phyloP scores from a whole-genome alignment of 805 yeast species.

The Metschnikowia colocasiae region DNA sequence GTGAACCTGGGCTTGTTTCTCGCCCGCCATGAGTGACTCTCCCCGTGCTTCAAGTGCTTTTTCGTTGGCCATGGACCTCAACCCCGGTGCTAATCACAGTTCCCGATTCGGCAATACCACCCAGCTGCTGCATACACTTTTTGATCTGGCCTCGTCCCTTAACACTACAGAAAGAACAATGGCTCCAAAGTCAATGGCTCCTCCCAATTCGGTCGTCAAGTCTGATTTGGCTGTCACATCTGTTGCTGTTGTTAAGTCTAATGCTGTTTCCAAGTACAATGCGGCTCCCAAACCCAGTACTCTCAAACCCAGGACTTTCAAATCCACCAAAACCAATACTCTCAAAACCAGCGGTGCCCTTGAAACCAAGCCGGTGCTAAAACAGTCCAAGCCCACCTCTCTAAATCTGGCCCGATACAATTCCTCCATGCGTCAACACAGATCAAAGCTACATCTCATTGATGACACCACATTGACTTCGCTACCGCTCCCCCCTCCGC shows the following conservation, averaged over 20 bases:
- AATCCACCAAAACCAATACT: too few relatives aligned
- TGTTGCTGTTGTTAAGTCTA: too few relatives aligned
- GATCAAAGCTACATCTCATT: constrained; percentile 44
- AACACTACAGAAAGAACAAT: neutral
- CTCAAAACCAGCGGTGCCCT: neutral
- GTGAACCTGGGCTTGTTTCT: neutral
- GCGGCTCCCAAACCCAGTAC: too few relatives aligned
- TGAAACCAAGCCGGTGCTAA: neutral
- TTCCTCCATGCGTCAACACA: constrained; percentile 19
- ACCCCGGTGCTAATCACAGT: neutral
- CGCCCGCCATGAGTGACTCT: neutral
- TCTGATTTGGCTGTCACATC: too few relatives aligned
- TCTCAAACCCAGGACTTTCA: neutral
- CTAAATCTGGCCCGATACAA: neutral
- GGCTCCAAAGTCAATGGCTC: neutral
- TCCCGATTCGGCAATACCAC: neutral
- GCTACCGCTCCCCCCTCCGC: constrained; percentile 52
- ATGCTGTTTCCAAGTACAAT: too few relatives aligned
- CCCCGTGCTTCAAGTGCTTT: neutral
- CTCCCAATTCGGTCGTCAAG: neutral
- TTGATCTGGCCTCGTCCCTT: neutral
- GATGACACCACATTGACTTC: constrained; percentile 49
- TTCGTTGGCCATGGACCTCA: neutral
- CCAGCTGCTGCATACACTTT: neutral
- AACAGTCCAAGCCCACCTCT: neutral